Conservation (phyloP, 345 rosid genomes). For the Linum usitatissimum region DNA sequence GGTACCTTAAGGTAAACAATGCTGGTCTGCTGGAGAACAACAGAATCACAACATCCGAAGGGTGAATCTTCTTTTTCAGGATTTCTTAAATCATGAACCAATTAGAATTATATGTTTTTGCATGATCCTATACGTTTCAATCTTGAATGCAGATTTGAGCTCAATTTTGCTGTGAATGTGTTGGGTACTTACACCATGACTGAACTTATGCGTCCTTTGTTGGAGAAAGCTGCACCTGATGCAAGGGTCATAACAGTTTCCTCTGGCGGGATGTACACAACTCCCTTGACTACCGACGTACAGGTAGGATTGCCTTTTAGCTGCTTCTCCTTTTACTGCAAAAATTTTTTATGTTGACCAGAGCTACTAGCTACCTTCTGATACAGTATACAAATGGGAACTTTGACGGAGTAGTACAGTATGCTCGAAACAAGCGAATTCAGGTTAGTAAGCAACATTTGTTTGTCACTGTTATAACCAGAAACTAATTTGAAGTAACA, state of each 20-base stretch:
- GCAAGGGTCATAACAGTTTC: slow-evolving; percentile 79
- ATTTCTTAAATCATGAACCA: slow-evolving; percentile 2
- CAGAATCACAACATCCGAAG: slow-evolving; percentile 54
- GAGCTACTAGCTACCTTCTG: background rate
- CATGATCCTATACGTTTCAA: too few species aligned
- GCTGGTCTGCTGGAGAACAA: slow-evolving; percentile 70
- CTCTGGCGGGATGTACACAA: slow-evolving; percentile 82
- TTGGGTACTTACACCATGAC: slow-evolving; percentile 71
- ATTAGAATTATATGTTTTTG: background rate
- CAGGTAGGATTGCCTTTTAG: slow-evolving; percentile 32
- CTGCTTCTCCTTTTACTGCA: background rate
- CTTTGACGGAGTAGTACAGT: slow-evolving; percentile 50
- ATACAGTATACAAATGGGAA: slow-evolving; percentile 50
- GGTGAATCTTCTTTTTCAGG: slow-evolving; percentile 31
- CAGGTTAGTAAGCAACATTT: slow-evolving; percentile 37
- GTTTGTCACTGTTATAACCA: background rate
- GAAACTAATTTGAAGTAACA: background rate
- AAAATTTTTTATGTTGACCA: background rate
- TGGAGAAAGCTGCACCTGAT: slow-evolving; percentile 72
- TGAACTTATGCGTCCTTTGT: slow-evolving; percentile 60
- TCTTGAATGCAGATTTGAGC: slow-evolving; percentile 44
- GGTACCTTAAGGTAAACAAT: slow-evolving; percentile 55
- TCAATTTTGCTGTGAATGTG: slow-evolving; percentile 70
- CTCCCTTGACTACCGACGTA: slow-evolving; percentile 67
- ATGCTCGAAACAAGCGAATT: slow-evolving; percentile 75